Evolutionary conservation across 768 basidiomycete genomes (phyloP).

Genomic region (Pulveroboletus sp.): DNA sequence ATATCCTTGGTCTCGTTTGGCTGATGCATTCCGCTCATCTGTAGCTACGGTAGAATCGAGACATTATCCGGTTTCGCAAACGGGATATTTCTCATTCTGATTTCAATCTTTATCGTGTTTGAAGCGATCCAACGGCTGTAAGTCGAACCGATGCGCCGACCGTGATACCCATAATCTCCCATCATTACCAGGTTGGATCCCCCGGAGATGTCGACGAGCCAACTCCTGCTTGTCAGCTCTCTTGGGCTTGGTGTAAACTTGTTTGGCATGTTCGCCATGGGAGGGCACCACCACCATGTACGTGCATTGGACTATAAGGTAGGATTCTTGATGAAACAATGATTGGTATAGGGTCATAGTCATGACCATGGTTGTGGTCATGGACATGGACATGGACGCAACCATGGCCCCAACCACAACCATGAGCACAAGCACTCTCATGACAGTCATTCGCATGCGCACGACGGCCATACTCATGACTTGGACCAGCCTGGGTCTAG

Average conservation of each 20-base stretch:
- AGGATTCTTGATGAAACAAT: background rate
- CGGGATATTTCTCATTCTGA: slow-evolving; percentile 88
- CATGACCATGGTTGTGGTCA: slow-evolving; percentile 15
- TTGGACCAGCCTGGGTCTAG: slow-evolving; percentile 9
- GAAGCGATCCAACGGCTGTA: slow-evolving; percentile 95
- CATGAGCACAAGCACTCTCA: slow-evolving; percentile 34
- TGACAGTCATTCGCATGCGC: slow-evolving; percentile 32
- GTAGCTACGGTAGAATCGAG: slow-evolving; percentile 91
- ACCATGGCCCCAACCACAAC: slow-evolving; percentile 13
- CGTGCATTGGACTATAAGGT: slow-evolving; percentile 16
- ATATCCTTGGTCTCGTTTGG: too few relatives aligned
- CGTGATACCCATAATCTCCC: background rate
- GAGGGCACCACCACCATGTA: slow-evolving; percentile 85
- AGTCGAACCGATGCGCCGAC: slow-evolving; percentile 24
- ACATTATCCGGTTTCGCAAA: slow-evolving; percentile 98
- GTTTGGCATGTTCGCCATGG: slow-evolving; percentile 99
- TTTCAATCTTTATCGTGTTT: slow-evolving; percentile 97
- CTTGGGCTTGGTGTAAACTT: slow-evolving; percentile 91
- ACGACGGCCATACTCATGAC: slow-evolving; percentile 28
- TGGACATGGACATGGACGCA: slow-evolving; percentile 11
- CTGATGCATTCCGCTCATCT: background rate
- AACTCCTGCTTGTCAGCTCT: slow-evolving; percentile 83
- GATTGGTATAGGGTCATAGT: slow-evolving; percentile 16
- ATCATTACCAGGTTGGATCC: slow-evolving; percentile 65
- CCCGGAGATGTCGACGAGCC: slow-evolving; percentile 96